Percentiles rank a stretch among this genome's conserved stretches.
These are phyloP conservation scores for Mucor racemosus DNA, from an alignment of 371 early-diverging fungal species.

Conservation along the genomic window DNA sequence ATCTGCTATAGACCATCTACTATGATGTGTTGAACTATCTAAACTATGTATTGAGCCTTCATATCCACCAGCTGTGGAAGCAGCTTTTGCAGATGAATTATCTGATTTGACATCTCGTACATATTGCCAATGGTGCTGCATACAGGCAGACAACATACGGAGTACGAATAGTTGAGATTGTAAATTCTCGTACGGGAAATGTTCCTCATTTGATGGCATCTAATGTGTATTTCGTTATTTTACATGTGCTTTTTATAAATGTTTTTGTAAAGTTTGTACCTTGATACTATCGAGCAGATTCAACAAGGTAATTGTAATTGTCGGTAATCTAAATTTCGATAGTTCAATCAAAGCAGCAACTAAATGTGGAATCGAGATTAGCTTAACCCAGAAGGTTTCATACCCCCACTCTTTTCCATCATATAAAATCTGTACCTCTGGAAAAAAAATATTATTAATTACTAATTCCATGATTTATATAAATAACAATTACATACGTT, in stretches of 20 bases:
- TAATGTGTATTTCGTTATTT: background rate
- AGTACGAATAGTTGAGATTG: slow-evolving; percentile 79
- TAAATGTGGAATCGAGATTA: slow-evolving; percentile 13
- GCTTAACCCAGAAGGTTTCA: slow-evolving; percentile 14
- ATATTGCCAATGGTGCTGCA: slow-evolving; percentile 75
- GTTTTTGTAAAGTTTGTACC: slow-evolving; percentile 36
- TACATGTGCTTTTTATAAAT: background rate
- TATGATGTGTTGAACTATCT: slow-evolving; percentile 30
- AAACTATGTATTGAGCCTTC: slow-evolving; percentile 31
- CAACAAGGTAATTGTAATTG: slow-evolving; percentile 58
- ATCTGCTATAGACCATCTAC: slow-evolving; percentile 30
- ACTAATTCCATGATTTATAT: background rate
- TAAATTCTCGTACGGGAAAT: slow-evolving; percentile 62
- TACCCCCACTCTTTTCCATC: slow-evolving; percentile 4
- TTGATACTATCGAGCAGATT: slow-evolving; percentile 66
- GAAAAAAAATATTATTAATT: background rate
- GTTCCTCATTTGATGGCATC: slow-evolving; percentile 56
- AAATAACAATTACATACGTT: slow-evolving; percentile 34
- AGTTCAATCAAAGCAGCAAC: slow-evolving; percentile 70
- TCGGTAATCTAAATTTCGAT: slow-evolving; percentile 66
- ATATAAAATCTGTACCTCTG: slow-evolving; percentile 22
- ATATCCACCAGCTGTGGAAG: slow-evolving; percentile 22
- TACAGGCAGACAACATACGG: slow-evolving; percentile 72
- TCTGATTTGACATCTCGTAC: slow-evolving; percentile 48
- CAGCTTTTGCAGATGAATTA: slow-evolving; percentile 28